Conservation (phyloP, 192 early-diverging fungal species). For the Entomortierella lignicola region DNA sequence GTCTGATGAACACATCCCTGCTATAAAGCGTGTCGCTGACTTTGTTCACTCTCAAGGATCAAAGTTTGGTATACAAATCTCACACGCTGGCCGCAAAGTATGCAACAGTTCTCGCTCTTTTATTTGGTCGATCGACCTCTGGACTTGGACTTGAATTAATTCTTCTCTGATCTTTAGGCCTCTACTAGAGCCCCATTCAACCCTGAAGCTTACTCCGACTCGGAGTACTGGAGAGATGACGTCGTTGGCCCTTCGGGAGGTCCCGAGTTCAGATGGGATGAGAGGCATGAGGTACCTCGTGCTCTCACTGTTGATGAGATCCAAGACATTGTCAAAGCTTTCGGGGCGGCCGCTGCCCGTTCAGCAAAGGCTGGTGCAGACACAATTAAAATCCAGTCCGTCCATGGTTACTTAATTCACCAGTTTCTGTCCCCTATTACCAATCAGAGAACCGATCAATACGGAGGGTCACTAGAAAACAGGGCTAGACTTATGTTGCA, state of each 20-base stretch:
- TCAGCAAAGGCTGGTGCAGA: conserved; percentile 88
- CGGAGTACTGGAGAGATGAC: conserved; percentile 77
- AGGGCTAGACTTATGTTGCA: conserved; percentile 67
- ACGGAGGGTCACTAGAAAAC: conserved; percentile 94
- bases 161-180: not conserved
- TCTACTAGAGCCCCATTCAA: conserved; percentile 1
- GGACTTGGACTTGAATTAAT: not conserved
- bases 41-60: conserved; percentile 72
- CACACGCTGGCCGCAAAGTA: conserved; percentile 87
- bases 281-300: conserved; percentile 56
- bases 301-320: conserved; percentile 78
- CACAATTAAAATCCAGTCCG: conserved; percentile 88
- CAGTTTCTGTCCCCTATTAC: conserved; percentile 84
- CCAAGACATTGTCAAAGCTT: conserved; percentile 68
- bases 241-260: conserved; percentile 75
- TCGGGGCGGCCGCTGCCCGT: conserved; percentile 73
- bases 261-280: conserved; percentile 49
- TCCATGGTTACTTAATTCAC: conserved; percentile 91
- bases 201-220: conserved; percentile 1
- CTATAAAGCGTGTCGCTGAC: conserved; percentile 68
- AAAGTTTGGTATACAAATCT: conserved; percentile 80
- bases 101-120: not conserved
- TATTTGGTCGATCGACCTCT: not conserved
- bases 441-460: conserved; percentile 91
- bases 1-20: conserved; percentile 82